phyloP scores from a whole-genome alignment of 2,329 filamentous ascomycete species.

The Apiospora arundinis region DNA sequence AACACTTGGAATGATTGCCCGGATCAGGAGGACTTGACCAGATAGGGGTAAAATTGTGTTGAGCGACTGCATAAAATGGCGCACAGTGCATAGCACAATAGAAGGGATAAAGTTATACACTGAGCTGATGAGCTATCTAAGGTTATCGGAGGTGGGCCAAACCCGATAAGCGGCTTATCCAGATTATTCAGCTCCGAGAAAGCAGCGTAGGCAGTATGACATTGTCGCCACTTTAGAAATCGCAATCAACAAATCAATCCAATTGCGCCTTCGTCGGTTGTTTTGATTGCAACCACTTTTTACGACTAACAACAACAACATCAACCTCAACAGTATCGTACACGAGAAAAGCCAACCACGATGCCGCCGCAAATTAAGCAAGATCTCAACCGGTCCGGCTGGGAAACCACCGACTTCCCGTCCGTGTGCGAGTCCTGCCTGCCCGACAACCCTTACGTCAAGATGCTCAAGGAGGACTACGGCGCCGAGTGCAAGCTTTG shows the following conservation, averaged over 20 bases:
- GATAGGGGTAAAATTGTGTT: background rate
- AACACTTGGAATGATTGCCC: no score
- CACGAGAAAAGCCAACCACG: conserved; percentile 5
- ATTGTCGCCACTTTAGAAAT: conserved; percentile 18
- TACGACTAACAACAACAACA: background rate
- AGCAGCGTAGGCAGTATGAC: background rate
- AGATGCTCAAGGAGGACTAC: conserved; percentile 98
- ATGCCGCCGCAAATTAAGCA: conserved; percentile 96
- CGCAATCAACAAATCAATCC: conserved; percentile 6
- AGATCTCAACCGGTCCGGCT: conserved; percentile 92
- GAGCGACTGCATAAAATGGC: no score
- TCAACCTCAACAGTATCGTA: no score
- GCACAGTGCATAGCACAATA: background rate
- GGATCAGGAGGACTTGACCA: background rate
- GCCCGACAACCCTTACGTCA: conserved; percentile 95
- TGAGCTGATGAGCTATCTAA: background rate
- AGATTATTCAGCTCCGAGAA: conserved; percentile 1
- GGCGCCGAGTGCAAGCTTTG: conserved; percentile 88
- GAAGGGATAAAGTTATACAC: background rate
- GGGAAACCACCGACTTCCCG: conserved; percentile 92
- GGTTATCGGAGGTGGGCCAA: background rate
- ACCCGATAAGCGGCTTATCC: background rate
- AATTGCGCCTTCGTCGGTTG: background rate
- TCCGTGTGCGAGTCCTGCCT: conserved; percentile 92
- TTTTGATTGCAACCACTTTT: background rate